A percentile compares a stretch with the other conserved stretches of the same genome.
phyloP scores from a whole-genome alignment of 2,329 filamentous ascomycete species.

The Cytospora schulzeri region DNA sequence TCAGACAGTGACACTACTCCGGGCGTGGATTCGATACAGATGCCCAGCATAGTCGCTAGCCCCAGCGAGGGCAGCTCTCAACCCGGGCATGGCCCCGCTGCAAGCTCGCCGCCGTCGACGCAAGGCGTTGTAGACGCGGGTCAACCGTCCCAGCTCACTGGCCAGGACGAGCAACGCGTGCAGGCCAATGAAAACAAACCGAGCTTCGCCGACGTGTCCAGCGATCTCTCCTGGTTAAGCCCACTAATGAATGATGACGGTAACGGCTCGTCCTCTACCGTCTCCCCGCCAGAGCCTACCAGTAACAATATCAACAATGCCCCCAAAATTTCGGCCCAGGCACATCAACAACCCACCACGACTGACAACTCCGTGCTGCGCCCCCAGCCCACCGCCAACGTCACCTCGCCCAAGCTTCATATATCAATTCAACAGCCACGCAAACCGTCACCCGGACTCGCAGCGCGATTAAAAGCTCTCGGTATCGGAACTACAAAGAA shows the following conservation, averaged over 20 bases:
- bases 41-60: constrained; percentile 13
- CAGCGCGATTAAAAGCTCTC: constrained; percentile 65
- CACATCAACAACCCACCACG: constrained; percentile 28
- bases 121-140: constrained; percentile 6
- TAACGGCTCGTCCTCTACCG: constrained; percentile 13
- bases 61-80: constrained; percentile 5
- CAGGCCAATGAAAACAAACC: constrained; percentile 32
- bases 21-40: not conserved
- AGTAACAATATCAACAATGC: constrained; percentile 19
- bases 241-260: constrained; percentile 32
- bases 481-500: constrained; percentile 56
- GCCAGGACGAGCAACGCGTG: constrained; percentile 15
- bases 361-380: constrained; percentile 29
- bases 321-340: constrained; percentile 25
- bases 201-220: constrained; percentile 46
- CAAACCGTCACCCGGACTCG: constrained; percentile 65
- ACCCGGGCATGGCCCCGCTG: not conserved
- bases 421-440: constrained; percentile 43
- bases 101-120: constrained; percentile 1
- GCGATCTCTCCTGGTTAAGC: constrained; percentile 43
- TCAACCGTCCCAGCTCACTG: constrained; percentile 14
- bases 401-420: constrained; percentile 31
- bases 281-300: constrained; percentile 12
- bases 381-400: constrained; percentile 18
- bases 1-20: not conserved